Percentiles rank a stretch among this genome's conserved stretches.
Conservation (phyloP, 169 alveolate species). For the Plasmodium gonderi region DNA sequence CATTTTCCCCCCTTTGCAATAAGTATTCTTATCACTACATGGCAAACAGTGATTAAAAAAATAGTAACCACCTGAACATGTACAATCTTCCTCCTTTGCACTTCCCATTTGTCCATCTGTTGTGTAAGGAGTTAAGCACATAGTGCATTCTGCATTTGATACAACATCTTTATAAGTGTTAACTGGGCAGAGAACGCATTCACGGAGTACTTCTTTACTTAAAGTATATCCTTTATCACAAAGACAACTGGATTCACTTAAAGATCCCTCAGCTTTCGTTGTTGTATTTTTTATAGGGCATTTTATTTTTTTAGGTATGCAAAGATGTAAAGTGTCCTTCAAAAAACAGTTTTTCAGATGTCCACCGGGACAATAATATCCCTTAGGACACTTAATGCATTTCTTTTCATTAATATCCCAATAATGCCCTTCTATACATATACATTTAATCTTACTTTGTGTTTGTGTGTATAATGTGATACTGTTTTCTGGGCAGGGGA, state of each 20-base stretch:
- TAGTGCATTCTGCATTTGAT: conserved; percentile 79
- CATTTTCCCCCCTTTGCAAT: conserved; percentile 88
- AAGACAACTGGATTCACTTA: conserved; percentile 74
- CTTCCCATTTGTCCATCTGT: conserved; percentile 77
- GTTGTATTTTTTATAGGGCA: conserved; percentile 77
- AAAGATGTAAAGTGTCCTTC: conserved; percentile 15
- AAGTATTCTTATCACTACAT: conserved; percentile 80
- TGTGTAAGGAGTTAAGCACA: conserved; percentile 77
- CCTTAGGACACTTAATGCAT: conserved; percentile 80
- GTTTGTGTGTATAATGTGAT: conserved; percentile 71
- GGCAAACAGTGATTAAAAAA: conserved; percentile 80
- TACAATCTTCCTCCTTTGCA: conserved; percentile 79
- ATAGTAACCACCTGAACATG: conserved; percentile 81
- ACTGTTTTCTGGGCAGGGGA: conserved; percentile 81
- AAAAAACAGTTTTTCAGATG: conserved; percentile 46
- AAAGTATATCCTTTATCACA: conserved; percentile 76
- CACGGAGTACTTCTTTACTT: conserved; percentile 39
- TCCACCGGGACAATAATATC: conserved; percentile 81
- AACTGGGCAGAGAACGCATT: conserved; percentile 77
- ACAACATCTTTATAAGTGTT: conserved; percentile 79
- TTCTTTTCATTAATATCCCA: conserved; percentile 36
- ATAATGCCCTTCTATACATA: conserved; percentile 56
- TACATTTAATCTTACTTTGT: conserved; percentile 12
- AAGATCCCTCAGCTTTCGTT: conserved; percentile 62
- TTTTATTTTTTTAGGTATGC: conserved; percentile 66